Base-by-base conservation (phyloP, 2,329 filamentous ascomycete genomes). In the Apiospora phragmitis region DNA sequence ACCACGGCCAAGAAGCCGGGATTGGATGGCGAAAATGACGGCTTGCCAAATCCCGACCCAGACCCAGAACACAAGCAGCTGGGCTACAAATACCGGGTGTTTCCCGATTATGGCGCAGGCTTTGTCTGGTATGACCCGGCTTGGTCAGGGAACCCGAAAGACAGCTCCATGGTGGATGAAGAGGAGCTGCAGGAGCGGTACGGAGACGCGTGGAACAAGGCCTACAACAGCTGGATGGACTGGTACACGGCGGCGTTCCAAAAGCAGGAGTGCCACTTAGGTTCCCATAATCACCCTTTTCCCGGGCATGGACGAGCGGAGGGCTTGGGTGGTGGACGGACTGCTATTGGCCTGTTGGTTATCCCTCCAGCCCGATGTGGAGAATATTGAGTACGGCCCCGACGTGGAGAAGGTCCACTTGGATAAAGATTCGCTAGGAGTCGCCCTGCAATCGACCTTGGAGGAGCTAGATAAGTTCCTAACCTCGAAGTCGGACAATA, bases 261-360 rank as follows among this genome's bases (percentile, higher is more conserved):
- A 9, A 43, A 69, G 38, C 65, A 71, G 26, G 65, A 59, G 32
- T 18, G 24, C 6, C 66, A 71, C 14, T 11, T 43, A 2, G 41
- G 67, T 43, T 69, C 67, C 6, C 6, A 35, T 11, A 12, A 59
- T 1, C 1, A 38, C 18, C 18, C 29, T 38, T 38, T 24, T 9
- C 65, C 65, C 67, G 26, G 47, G 65, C 24, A 18, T 38, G 47
- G 45, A 43, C 6, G 67, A 71, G 8, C 21, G 65, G 26, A 71
- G 55, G 18, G 41, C 67, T 11, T 71, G 70, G 70, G 67, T 69
- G 21, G 45, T 69, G 47, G 70, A 71, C 32, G 70, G 70, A 9
- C 7, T 71, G 67, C 18, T 71, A 35, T 18, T 71, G 9, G 51
- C 51, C 35, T 41, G n/a, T 24, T 69, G 67, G 70, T 49, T 71